These are phyloP conservation scores for Eucalyptus marginata DNA, from an alignment of 345 rosid species.

Conservation along the genomic window DNA sequence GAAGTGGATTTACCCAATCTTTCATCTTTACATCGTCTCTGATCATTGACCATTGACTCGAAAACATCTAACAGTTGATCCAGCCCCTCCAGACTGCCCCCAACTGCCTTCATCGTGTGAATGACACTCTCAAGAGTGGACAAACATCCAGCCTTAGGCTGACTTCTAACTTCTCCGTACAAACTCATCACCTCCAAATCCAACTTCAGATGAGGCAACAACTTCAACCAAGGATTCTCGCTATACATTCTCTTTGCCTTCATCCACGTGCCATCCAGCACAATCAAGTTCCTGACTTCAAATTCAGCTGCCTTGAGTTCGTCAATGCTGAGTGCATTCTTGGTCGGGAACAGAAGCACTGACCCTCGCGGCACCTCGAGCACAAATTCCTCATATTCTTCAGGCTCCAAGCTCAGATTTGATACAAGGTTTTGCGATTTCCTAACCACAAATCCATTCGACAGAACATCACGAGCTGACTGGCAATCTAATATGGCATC, in stretches of 20 bases:
- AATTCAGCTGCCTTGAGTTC: slow-evolving; percentile 27
- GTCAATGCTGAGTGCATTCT: slow-evolving; percentile 28
- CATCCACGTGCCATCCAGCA: slow-evolving; percentile 81
- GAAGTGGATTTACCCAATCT: too few species aligned
- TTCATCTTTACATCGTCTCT: too few species aligned
- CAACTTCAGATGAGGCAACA: slow-evolving; percentile 67
- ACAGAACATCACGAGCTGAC: slow-evolving; percentile 22
- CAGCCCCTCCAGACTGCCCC: too few species aligned
- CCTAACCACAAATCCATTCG: slow-evolving; percentile 51
- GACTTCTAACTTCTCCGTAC: slow-evolving; percentile 58
- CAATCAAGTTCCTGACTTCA: slow-evolving; percentile 56
- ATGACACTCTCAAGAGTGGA: slow-evolving; percentile 84
- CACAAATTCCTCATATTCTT: slow-evolving; percentile 47
- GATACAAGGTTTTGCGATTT: slow-evolving; percentile 13
- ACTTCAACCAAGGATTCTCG: slow-evolving; percentile 86
- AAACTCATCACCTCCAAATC: slow-evolving; percentile 48
- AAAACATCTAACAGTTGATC: too few species aligned
- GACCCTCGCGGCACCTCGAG: slow-evolving; percentile 50
- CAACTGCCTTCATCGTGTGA: slow-evolving; percentile 18
- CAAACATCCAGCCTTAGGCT: slow-evolving; percentile 67
- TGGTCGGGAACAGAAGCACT: slow-evolving; percentile 55
- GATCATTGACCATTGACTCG: too few species aligned
- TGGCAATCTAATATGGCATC: slow-evolving; percentile 29
- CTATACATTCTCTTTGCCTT: slow-evolving; percentile 71
- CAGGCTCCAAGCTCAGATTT: slow-evolving; percentile 2